A percentile compares a stretch with the other conserved stretches of the same genome.
These are phyloP conservation scores for Apiospora pterosperma DNA, from an alignment of 2,329 filamentous ascomycete genomes.

Conservation along the genomic window DNA sequence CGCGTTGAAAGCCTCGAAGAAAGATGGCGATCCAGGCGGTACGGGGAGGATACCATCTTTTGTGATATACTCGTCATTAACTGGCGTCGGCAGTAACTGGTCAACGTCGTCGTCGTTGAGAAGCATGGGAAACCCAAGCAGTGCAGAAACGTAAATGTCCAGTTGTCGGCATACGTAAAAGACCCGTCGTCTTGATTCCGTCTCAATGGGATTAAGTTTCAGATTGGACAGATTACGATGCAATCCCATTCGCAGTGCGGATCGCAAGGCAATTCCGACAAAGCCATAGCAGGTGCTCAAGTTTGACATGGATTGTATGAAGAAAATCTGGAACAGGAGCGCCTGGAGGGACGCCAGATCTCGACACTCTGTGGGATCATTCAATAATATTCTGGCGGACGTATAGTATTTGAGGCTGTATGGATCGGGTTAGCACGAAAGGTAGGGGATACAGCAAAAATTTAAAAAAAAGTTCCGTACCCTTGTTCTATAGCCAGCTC, in stretches of 20 bases:
- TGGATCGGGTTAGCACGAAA: conserved; percentile 16
- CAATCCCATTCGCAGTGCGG: conserved; percentile 72
- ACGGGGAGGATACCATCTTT: conserved; percentile 52
- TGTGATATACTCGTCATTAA: conserved; percentile 67
- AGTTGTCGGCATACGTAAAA: conserved; percentile 69
- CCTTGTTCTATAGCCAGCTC: conserved; percentile 50
- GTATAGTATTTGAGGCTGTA: conserved; percentile 71
- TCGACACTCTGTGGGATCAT: conserved; percentile 65
- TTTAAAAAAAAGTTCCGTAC: conserved; percentile 34
- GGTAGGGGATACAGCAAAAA: neutral
- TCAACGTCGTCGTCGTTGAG: conserved; percentile 64
- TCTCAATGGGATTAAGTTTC: conserved; percentile 59
- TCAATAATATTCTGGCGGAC: conserved; percentile 61
- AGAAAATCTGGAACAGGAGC: conserved; percentile 76
- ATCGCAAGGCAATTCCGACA: conserved; percentile 72
- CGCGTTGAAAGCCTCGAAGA: conserved; percentile 64
- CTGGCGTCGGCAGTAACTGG: conserved; percentile 60
- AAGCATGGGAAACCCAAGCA: conserved; percentile 63
- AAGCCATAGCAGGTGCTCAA: conserved; percentile 78
- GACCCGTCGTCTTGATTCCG: conserved; percentile 59
- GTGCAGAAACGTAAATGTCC: conserved; percentile 66
- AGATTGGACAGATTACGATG: conserved; percentile 69
- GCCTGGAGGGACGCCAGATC: conserved; percentile 73
- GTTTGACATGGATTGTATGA: conserved; percentile 76
- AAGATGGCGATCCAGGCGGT: conserved; percentile 53